phyloP scores from a whole-genome alignment of 2,329 filamentous ascomycete species.

The Phyllachora maydis region DNA sequence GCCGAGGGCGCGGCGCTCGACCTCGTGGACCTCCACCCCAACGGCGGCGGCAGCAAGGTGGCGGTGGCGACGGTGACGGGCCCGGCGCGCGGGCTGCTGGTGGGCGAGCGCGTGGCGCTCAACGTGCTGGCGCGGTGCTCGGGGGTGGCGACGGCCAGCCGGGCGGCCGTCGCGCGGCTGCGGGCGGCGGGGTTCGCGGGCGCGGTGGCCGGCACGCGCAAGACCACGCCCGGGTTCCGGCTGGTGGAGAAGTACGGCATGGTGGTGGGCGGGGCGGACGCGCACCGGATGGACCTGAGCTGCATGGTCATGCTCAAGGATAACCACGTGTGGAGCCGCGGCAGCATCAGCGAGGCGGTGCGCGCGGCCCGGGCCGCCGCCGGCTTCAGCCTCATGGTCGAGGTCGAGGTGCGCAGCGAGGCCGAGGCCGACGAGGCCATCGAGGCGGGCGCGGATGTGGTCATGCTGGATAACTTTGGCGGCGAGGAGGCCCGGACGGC shows the following conservation, averaged over 20 bases:
- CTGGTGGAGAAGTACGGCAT: constrained; percentile 97
- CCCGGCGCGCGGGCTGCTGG: constrained; percentile 57
- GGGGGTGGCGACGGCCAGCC: constrained; percentile 59
- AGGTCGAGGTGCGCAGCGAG: constrained; percentile 85
- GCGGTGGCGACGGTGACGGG: constrained; percentile 66
- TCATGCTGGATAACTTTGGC: constrained; percentile 95
- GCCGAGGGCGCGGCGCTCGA: constrained; percentile 51
- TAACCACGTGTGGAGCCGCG: constrained; percentile 89
- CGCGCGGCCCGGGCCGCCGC: constrained; percentile 62
- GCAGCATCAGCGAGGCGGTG: constrained; percentile 73
- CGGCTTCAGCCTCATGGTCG: constrained; percentile 83
- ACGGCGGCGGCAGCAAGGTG: constrained; percentile 21
- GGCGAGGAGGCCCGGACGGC: constrained; percentile 57
- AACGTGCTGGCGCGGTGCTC: constrained; percentile 84
- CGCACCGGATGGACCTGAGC: constrained; percentile 76
- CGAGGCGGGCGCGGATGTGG: constrained; percentile 72
- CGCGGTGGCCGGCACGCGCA: constrained; percentile 80
- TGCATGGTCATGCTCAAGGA: constrained; percentile 99
- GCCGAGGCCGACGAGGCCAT: constrained; percentile 84
- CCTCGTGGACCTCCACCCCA: constrained; percentile 35
- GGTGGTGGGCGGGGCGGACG: constrained; percentile 80
- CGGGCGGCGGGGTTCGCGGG: constrained; percentile 55
- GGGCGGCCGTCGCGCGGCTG: constrained; percentile 30
- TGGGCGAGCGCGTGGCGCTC: constrained; percentile 85
- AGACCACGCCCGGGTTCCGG: constrained; percentile 90